Evolutionary conservation across 1,284 basidiomycete species (phyloP), one percentile per base, ranked within the genome.

Genomic region (Ustilago cynodontis): DNA sequence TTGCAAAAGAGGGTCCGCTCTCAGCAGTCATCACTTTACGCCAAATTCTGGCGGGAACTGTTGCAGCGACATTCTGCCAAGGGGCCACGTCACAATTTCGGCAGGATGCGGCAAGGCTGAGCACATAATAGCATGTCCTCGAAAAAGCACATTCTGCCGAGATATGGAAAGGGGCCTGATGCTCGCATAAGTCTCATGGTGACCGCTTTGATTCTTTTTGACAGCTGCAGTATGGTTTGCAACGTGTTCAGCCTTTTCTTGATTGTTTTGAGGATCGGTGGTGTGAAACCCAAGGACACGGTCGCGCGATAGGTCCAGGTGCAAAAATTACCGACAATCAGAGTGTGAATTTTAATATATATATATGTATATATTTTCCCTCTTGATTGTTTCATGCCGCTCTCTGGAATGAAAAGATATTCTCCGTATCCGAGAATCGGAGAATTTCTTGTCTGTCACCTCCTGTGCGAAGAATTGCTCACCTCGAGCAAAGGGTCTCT

Each of bases 381-480:
- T n/a, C n/a, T n/a, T n/a, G n/a, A n/a, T n/a, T n/a, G n/a, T n/a
- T n/a, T n/a, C n/a, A n/a, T n/a, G n/a, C n/a, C n/a, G 37, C 37
- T 41, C 41, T 43, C n/a, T 49, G 47, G 50, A 56, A 66, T n/a
- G 56, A 33, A 33, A 11, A 33, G 11, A 33, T 33, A 33, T 51
- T 52, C 58, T 66, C 65, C 58, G 58, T 59, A 69, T 3, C 50
- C 60, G 56, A 68, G 35, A 26, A 51, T 69, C 66, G 66, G 47
- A 49, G 47, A 49, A 26, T 49, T 49, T n/a, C n/a, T 49, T 59
- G 56, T 39, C 22, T 20, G 35, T 39, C 39, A 28, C 13, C 7
- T n/a, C 3, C 41, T 7, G 18, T 20, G 41, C n/a, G 41, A 7
- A 7, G 5, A 6, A 16, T 35, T 24, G 35, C 35, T 13, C 11